These are phyloP conservation scores for Diplodia seriata DNA, from an alignment of 2,329 filamentous ascomycete species.

Conservation along the genomic window DNA sequence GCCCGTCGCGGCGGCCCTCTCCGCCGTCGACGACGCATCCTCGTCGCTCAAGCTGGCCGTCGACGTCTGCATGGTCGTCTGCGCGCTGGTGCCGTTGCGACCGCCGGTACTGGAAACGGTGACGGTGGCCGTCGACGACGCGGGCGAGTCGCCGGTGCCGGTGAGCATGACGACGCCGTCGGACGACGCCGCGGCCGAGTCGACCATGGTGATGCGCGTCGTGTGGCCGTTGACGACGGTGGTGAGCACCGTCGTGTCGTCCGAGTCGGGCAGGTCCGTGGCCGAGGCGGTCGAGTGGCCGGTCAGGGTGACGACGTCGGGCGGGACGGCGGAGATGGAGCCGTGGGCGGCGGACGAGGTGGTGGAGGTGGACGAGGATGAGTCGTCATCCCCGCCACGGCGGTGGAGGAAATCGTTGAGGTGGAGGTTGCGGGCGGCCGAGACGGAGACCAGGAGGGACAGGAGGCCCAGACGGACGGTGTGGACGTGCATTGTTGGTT, in stretches of 20 bases:
- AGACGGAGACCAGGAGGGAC: neutral
- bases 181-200: neutral
- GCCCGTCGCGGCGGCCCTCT: neutral
- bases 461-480: neutral
- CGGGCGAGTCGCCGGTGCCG: neutral
- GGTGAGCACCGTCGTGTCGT: conserved; percentile 8
- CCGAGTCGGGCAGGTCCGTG: neutral
- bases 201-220: conserved; percentile 1
- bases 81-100: conserved; percentile 6
- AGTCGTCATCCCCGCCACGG: neutral
- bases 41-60: neutral
- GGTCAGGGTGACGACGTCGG: conserved; percentile 4
- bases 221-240: conserved; percentile 9
- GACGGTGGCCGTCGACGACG: neutral
- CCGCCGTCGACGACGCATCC: neutral
- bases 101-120: neutral
- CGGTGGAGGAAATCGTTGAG: neutral
- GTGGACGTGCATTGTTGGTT: neutral
- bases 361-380: neutral
- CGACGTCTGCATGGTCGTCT: neutral
- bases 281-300: neutral
- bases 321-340: neutral
- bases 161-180: conserved; percentile 5
- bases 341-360: neutral
- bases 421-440: neutral